Conservation (phyloP, 2,329 filamentous ascomycete species). For the Colletotrichum nymphaeae region DNA sequence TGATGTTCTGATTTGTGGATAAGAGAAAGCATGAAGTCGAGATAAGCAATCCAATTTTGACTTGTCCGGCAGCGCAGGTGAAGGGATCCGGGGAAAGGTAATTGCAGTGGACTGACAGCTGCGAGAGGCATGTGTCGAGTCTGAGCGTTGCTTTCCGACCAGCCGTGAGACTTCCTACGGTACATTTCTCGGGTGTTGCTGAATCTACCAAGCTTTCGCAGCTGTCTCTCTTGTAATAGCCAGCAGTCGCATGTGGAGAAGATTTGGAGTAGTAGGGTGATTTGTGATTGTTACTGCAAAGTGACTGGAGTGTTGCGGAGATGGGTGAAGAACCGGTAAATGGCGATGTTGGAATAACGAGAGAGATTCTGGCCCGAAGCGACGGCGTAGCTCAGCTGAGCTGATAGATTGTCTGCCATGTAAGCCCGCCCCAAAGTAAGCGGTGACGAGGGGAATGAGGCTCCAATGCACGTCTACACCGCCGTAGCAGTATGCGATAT, state of each 20-base stretch:
- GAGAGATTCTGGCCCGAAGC: neutral
- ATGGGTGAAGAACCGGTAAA: neutral
- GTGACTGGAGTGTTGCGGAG: neutral
- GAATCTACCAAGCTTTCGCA: neutral
- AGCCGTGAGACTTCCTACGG: neutral
- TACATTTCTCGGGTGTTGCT: neutral
- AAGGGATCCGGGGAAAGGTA: conserved; percentile 31
- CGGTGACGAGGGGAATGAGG: neutral
- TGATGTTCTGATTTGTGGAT: conserved; percentile 8
- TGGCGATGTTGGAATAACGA: neutral
- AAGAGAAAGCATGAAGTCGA: conserved; percentile 14
- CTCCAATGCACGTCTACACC: neutral
- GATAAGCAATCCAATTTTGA: conserved; percentile 24
- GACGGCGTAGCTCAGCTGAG: neutral
- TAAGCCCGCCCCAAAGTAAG: neutral
- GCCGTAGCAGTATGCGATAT: neutral
- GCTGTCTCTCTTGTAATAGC: neutral
- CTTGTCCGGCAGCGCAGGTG: conserved; percentile 22
- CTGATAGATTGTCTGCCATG: neutral
- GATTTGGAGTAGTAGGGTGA: neutral
- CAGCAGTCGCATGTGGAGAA: neutral
- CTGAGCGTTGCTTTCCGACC: conserved; percentile 21
- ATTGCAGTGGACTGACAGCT: conserved; percentile 13
- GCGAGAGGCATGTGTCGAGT: conserved; percentile 4
- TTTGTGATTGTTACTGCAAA: neutral